Evolutionary conservation across 345 rosid genomes (phyloP).

Genomic region (Noccaea caerulescens): DNA sequence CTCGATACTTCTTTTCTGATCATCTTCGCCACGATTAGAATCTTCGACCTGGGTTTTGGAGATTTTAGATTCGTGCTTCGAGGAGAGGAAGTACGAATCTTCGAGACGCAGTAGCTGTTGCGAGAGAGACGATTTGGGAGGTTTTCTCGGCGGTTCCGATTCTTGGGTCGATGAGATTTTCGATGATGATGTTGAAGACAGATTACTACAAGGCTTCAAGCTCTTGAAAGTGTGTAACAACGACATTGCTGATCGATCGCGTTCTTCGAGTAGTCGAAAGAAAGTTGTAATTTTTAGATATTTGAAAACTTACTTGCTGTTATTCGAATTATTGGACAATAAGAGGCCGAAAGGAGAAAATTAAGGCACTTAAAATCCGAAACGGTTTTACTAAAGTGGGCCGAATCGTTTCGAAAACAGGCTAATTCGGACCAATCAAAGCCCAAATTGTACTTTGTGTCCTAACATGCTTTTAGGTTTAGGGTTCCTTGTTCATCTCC

Average conservation of each 20-base stretch:
- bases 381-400: neutral
- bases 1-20: constrained; percentile 41
- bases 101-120: constrained; percentile 82
- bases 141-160: constrained; percentile 61
- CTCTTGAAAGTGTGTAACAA: constrained; percentile 61
- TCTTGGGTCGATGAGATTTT: constrained; percentile 49
- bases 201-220: constrained; percentile 64
- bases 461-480: constrained; percentile 26
- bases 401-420: neutral
- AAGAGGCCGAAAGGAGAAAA: neutral
- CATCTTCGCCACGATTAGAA: constrained; percentile 2
- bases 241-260: constrained; percentile 49
- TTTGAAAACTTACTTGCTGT: neutral
- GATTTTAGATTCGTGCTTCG: constrained; percentile 38
- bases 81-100: constrained; percentile 50
- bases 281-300: neutral
- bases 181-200: constrained; percentile 38
- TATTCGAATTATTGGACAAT: constrained; percentile 6
- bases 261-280: neutral
- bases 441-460: constrained; percentile 10
- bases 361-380: neutral
- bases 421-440: neutral
- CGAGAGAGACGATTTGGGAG: constrained; percentile 81
- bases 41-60: constrained; percentile 34
- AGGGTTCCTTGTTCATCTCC: constrained; percentile 26